These are phyloP conservation scores for Bryopsis sp. DNA, from an alignment of 139 green algal species.

Conservation along the genomic window DNA sequence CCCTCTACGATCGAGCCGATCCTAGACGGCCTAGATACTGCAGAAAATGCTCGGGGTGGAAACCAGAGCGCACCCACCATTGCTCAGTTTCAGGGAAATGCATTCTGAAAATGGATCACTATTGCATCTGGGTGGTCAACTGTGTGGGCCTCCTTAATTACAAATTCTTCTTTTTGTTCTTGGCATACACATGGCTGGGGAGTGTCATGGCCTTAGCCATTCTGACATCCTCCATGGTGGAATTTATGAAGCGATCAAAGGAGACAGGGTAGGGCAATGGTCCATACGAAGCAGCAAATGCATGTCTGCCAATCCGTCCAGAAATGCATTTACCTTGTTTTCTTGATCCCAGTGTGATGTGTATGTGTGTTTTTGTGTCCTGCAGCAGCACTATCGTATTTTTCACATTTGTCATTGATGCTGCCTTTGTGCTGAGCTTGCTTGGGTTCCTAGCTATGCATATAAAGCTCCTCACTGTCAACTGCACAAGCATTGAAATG, in stretches of 20 bases:
- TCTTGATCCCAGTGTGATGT: too few relatives aligned
- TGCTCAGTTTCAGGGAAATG: constrained; percentile 65
- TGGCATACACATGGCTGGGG: constrained; percentile 44
- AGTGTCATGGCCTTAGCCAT: constrained; percentile 25
- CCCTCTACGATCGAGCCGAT: constrained; percentile 5
- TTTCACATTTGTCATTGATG: constrained; percentile 35
- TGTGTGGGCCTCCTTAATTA: constrained; percentile 80
- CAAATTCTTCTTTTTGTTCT: constrained; percentile 82
- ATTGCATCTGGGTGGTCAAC: constrained; percentile 61
- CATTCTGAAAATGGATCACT: constrained; percentile 82
- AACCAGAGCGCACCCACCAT: constrained; percentile 72
- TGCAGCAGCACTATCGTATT: constrained; percentile 27
- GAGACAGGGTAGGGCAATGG: neutral
- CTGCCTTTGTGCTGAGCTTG: constrained; percentile 40
- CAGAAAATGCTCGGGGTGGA: constrained; percentile 46
- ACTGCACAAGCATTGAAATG: constrained; percentile 63
- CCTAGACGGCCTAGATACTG: constrained; percentile 11
- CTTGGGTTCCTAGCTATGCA: constrained; percentile 62
- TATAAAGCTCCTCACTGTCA: constrained; percentile 27
- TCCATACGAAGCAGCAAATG: too few relatives aligned
- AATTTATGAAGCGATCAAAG: neutral
- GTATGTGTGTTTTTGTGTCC: too few relatives aligned
- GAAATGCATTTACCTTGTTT: too few relatives aligned
- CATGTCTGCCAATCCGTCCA: too few relatives aligned
- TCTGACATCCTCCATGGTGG: constrained; percentile 8